These are phyloP conservation scores for Blastobotrys illinoisensis DNA, from an alignment of 1,139 yeast species.

Conservation along the genomic window DNA sequence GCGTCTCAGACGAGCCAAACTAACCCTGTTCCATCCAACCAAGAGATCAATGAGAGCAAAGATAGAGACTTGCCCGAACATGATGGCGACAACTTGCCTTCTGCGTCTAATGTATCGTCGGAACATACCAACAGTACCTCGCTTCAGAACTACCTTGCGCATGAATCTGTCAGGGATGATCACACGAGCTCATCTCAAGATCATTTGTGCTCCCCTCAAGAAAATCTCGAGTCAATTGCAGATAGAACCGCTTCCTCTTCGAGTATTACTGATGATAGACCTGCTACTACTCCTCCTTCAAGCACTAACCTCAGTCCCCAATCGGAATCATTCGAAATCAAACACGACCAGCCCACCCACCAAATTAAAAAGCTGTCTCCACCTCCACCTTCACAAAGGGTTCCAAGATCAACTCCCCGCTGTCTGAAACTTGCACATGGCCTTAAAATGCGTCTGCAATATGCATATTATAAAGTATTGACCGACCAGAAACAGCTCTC, in stretches of 20 bases:
- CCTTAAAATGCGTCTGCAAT: constrained; percentile 62
- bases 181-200: no score
- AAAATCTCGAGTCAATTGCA: neutral
- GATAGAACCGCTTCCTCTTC: neutral
- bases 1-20: neutral
- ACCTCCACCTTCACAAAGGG: neutral
- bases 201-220: no score
- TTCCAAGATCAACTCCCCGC: neutral
- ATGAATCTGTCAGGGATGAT: neutral
- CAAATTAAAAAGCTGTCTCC: neutral
- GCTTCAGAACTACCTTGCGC: neutral
- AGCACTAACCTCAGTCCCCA: neutral
- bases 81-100: neutral
- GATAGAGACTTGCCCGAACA: neutral
- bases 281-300: neutral
- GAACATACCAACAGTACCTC: neutral
- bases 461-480: constrained; percentile 72
- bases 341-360: neutral
- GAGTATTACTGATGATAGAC: neutral
- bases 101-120: neutral
- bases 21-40: neutral
- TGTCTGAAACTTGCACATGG: constrained; percentile 47
- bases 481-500: constrained; percentile 47
- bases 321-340: neutral
- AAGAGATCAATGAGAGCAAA: neutral